Evolutionary conservation across 345 rosid species (phyloP).

Genomic region (Lumnitzera racemosa): DNA sequence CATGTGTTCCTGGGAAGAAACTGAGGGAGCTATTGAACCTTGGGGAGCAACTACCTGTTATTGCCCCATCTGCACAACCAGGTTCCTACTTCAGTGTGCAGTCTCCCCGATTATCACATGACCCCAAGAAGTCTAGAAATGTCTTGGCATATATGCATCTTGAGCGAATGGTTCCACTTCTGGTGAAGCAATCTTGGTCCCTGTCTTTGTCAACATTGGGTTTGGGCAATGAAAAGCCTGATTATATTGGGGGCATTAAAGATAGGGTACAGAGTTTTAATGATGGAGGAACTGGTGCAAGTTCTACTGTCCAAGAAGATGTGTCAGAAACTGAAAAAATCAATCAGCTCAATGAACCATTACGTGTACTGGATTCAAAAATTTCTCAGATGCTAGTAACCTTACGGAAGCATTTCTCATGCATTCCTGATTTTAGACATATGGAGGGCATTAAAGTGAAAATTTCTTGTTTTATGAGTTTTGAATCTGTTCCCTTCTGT

Average conservation of each 20-base stretch:
- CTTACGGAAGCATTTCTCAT: conserved; percentile 75
- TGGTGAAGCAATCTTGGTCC: conserved; percentile 88
- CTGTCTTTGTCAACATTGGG: conserved; percentile 54
- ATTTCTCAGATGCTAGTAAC: conserved; percentile 56
- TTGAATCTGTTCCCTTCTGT: conserved; percentile 66
- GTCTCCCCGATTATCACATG: conserved; percentile 51
- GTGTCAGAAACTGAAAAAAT: conserved; percentile 35
- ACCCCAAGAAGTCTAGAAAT: conserved; percentile 50
- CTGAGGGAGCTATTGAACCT: conserved; percentile 59
- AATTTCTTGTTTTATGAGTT: conserved; percentile 64
- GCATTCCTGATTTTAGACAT: conserved; percentile 79
- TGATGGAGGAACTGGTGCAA: conserved; percentile 32
- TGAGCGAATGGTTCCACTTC: conserved; percentile 50
- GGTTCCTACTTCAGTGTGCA: conserved; percentile 57
- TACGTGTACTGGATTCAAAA: conserved; percentile 85
- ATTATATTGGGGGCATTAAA: conserved; percentile 27
- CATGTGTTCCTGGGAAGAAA: conserved; percentile 76
- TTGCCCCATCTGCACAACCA: conserved; percentile 62
- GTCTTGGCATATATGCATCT: conserved; percentile 63
- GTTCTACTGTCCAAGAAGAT: conserved; percentile 24
- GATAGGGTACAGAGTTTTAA: conserved; percentile 39
- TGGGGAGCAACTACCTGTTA: conserved; percentile 52
- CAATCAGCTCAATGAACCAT: conserved; percentile 35
- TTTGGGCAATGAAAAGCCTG: conserved; percentile 35
- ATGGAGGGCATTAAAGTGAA: conserved; percentile 68